Conservation (phyloP, 768 basidiomycete species). For the Rhodotorula kratochvilovae region DNA sequence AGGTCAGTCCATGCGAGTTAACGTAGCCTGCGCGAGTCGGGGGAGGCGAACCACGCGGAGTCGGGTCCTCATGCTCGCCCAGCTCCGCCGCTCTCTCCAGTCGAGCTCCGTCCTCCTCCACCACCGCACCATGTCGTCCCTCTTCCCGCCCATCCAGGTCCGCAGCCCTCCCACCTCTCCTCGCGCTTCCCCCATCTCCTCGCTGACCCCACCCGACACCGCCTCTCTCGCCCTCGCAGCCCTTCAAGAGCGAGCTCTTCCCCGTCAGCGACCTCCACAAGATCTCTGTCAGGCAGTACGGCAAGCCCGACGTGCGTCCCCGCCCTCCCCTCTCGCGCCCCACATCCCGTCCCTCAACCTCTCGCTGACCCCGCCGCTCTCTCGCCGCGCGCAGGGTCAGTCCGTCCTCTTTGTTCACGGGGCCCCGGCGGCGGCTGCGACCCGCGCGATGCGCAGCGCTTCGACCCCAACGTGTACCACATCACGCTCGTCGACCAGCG, state of each 20-base stretch:
- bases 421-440: slow-evolving; percentile 39
- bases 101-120: too few species aligned
- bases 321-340: not conserved
- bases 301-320: slow-evolving; percentile 20
- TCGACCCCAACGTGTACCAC: slow-evolving; percentile 31
- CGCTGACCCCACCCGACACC: not conserved
- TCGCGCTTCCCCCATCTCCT: too few species aligned
- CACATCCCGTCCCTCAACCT: not conserved
- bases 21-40: too few species aligned
- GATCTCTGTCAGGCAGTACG: slow-evolving; percentile 39
- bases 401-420: slow-evolving; percentile 42
- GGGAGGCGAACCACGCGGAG: too few species aligned
- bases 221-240: too few species aligned
- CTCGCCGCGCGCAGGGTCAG: slow-evolving; percentile 16
- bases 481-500: slow-evolving; percentile 86
- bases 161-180: not conserved
- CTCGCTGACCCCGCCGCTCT: not conserved
- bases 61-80: too few species aligned
- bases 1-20: too few species aligned
- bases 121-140: not conserved
- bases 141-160: slow-evolving; percentile 1
- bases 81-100: too few species aligned
- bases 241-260: slow-evolving; percentile 32
- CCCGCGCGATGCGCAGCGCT: slow-evolving; percentile 25
- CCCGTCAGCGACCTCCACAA: slow-evolving; percentile 25